Evolutionary conservation across 2,329 filamentous ascomycete genomes (phyloP), one percentile per base, ranked within the genome.

Genomic region (Paecilomyces formosus): DNA sequence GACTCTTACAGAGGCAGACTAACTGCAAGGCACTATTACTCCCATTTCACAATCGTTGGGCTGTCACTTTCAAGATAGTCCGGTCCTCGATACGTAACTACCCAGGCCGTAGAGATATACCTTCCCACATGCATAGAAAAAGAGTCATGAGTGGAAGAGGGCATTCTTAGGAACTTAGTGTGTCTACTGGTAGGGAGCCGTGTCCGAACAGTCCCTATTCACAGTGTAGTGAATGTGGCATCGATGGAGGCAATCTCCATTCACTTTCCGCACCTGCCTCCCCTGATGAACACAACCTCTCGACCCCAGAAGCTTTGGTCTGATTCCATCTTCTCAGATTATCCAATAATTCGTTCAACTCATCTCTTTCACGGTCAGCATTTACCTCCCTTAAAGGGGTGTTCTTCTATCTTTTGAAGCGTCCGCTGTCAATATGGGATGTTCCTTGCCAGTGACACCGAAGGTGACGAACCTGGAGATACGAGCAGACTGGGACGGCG

Each of bases 401-500:
- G 28, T 3, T 49, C n/a, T 24, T 35, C 9, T 7, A n/a, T 51
- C 54, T 58, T 52, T 26, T 26, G 33, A 13, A 49, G 54, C 26
- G 49, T 51, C 53, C 52, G 8, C 31, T 9, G n/a, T 31, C 30
- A 33, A 53, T 12, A 50, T 56, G n/a, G 28, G 56, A 24, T 57
- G 18, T 54, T 59, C 21, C 54, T 56, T n/a, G 52, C 28, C 51
- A 57, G 49, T 24, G 26, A 52, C 50, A 21, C 65, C 57, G 3
- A 58, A 64, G 6, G 65, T 70, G 56, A 66, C 57, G 45, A 66
- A 70, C 26, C 63, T 74, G 8, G 68, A 73, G 45, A 50, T 74
- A 22, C 65, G 60, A 33, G 68, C 69, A 13, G 65, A 65, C 13
- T 74, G 72, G 72, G 64, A 62, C 55, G 72, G 71, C 2, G 60